phyloP scores from a whole-genome alignment of 2,329 filamentous ascomycete species.

The Nakataea oryzae region DNA sequence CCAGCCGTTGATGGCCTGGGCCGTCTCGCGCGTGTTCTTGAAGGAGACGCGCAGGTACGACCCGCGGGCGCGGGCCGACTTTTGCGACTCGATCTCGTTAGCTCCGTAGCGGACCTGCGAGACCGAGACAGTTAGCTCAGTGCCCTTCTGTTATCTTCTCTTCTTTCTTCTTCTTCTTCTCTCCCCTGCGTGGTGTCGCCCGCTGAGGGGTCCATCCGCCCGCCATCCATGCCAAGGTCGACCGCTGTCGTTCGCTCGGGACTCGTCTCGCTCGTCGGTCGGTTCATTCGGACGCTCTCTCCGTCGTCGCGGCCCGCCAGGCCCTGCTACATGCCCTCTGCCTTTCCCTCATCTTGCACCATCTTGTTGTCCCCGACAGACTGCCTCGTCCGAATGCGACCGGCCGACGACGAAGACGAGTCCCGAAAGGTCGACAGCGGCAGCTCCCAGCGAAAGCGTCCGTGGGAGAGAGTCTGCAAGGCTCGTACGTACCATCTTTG shows the following conservation, averaged over 20 bases:
- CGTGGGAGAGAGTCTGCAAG: neutral
- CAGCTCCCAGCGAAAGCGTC: neutral
- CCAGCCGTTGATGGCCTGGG: constrained; percentile 99
- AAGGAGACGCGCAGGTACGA: constrained; percentile 98
- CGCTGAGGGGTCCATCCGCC: neutral
- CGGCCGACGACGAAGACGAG: neutral
- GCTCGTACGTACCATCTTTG: constrained; percentile 5
- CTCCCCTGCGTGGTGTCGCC: neutral
- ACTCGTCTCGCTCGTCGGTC: neutral
- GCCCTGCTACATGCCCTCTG: neutral
- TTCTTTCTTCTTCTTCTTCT: neutral
- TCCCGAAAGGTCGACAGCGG: neutral
- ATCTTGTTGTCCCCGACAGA: neutral
- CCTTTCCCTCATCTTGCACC: neutral
- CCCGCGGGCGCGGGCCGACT: constrained; percentile 96
- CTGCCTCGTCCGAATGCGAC: neutral
- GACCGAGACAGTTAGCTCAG: constrained; percentile 7
- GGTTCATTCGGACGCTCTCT: neutral
- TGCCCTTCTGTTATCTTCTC: neutral
- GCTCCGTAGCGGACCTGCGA: constrained; percentile 89
- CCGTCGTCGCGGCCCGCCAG: no score
- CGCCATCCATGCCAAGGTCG: neutral
- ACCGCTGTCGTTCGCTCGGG: neutral
- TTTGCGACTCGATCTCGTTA: constrained; percentile 74
- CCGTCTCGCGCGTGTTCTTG: constrained; percentile 99